Conservation (phyloP, 345 rosid species). For the Hevea brasiliensis region DNA sequence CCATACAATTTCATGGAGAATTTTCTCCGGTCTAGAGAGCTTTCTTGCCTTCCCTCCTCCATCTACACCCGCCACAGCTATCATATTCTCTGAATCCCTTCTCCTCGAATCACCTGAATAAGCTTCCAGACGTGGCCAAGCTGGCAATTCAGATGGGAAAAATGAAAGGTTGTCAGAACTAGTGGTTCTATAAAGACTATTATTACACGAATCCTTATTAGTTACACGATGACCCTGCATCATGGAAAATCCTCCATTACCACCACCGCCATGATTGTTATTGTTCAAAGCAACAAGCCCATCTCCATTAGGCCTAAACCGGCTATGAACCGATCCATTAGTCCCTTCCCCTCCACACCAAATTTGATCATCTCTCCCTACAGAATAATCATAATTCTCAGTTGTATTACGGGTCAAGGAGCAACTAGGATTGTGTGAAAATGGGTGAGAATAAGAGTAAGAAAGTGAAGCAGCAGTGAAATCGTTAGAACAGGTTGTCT, state of each 20-base stretch:
- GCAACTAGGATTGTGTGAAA: slow-evolving; percentile 94
- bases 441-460: slow-evolving; percentile 71
- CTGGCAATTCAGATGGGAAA: slow-evolving; percentile 93
- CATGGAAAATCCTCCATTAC: slow-evolving; percentile 36
- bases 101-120: slow-evolving; percentile 70
- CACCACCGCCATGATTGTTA: slow-evolving; percentile 35
- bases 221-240: slow-evolving; percentile 36
- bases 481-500: slow-evolving; percentile 74
- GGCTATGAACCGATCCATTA: slow-evolving; percentile 94
- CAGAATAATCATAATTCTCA: slow-evolving; percentile 70
- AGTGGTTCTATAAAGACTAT: slow-evolving; percentile 51
- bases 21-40: slow-evolving; percentile 62
- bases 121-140: slow-evolving; percentile 56
- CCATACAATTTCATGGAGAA: slow-evolving; percentile 62
- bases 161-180: slow-evolving; percentile 74
- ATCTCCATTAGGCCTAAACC: slow-evolving; percentile 94
- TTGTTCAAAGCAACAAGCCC: slow-evolving; percentile 57
- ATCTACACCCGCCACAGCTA: slow-evolving; percentile 53
- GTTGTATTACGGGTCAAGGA: slow-evolving; percentile 85
- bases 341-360: slow-evolving; percentile 99
- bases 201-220: slow-evolving; percentile 42
- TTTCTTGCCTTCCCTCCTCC: slow-evolving; percentile 42
- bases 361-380: slow-evolving; percentile 78
- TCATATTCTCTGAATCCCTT: slow-evolving; percentile 49
- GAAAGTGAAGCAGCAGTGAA: slow-evolving; percentile 87